Evolutionary conservation across 805 yeast species (phyloP).

Genomic region (Pichia eremophila): DNA sequence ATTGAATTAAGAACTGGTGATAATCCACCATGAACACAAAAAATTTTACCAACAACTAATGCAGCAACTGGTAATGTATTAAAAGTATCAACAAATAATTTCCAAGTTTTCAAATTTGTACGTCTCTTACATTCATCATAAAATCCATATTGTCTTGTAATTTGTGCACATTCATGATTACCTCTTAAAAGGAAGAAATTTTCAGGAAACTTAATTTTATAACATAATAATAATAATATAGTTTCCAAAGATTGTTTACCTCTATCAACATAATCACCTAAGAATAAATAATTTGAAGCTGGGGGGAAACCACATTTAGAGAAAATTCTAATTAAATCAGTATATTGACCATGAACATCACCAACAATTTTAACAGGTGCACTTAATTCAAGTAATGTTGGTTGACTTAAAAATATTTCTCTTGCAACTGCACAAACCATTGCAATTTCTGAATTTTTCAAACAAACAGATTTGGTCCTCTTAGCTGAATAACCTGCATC

Average conservation of each 20-base stretch:
- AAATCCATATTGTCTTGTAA: slow-evolving; percentile 93
- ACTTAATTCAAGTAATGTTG: slow-evolving; percentile 75
- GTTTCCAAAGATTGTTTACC: slow-evolving; percentile 96
- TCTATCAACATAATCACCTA: slow-evolving; percentile 96
- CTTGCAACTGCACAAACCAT: slow-evolving; percentile 79
- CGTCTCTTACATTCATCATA: slow-evolving; percentile 97
- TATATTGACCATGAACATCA: slow-evolving; percentile 95
- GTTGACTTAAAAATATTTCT: slow-evolving; percentile 84
- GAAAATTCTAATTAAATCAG: slow-evolving; percentile 81
- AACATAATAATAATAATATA: slow-evolving; percentile 75
- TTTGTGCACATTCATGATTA: slow-evolving; percentile 95
- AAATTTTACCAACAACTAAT: slow-evolving; percentile 88
- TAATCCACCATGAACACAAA: slow-evolving; percentile 82
- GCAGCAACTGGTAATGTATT: slow-evolving; percentile 95
- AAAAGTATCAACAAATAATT: slow-evolving; percentile 85
- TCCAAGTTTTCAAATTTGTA: slow-evolving; percentile 89
- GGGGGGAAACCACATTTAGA: slow-evolving; percentile 98
- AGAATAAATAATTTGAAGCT: slow-evolving; percentile 76
- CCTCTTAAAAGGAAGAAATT: slow-evolving; percentile 90
- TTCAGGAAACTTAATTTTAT: slow-evolving; percentile 94
- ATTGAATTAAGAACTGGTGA: slow-evolving; percentile 64
- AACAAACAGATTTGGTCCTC: slow-evolving; percentile 78
- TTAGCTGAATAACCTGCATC: slow-evolving; percentile 97
- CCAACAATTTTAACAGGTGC: slow-evolving; percentile 85
- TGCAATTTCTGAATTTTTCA: slow-evolving; percentile 84